Percentiles rank a stretch among this genome's conserved stretches.
phyloP scores from a whole-genome alignment of 108 stramenopile genomes.

The Epithemia pelagica region DNA sequence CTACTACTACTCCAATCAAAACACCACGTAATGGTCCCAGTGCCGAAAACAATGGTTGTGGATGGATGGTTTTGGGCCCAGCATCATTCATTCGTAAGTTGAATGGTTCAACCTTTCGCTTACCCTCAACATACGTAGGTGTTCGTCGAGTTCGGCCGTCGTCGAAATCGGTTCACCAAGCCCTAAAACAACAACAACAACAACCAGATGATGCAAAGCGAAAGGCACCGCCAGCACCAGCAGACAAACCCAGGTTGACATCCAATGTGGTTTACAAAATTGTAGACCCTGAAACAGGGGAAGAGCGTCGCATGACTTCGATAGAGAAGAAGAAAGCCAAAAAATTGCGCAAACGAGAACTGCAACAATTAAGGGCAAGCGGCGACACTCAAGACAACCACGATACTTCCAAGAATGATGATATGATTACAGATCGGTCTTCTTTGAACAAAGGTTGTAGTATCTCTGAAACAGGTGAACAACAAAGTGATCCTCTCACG shows the following conservation, averaged over 20 bases:
- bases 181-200: slow-evolving; percentile 1
- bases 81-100: not conserved
- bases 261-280: slow-evolving; percentile 39
- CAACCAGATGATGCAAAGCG: too few species aligned
- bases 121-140: slow-evolving; percentile 49
- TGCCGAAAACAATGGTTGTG: too few species aligned
- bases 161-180: slow-evolving; percentile 9
- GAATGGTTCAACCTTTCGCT: not conserved
- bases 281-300: slow-evolving; percentile 37
- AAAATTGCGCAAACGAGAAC: slow-evolving; percentile 9
- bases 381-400: not conserved
- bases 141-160: slow-evolving; percentile 35
- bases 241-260: not conserved
- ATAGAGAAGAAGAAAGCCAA: slow-evolving; percentile 56
- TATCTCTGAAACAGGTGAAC: not conserved
- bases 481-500: not conserved
- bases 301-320: slow-evolving; percentile 67
- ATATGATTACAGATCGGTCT: not conserved
- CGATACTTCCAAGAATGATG: slow-evolving; percentile 3
- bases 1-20: too few species aligned
- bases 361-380: not conserved
- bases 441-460: not conserved
- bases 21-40: too few species aligned
- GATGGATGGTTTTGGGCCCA: not conserved
- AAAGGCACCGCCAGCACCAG: not conserved